Percentiles rank a stretch among this genome's conserved stretches.
These are phyloP conservation scores for Atkinsonella texensis DNA, from an alignment of 2,329 filamentous ascomycete species.

Conservation along the genomic window DNA sequence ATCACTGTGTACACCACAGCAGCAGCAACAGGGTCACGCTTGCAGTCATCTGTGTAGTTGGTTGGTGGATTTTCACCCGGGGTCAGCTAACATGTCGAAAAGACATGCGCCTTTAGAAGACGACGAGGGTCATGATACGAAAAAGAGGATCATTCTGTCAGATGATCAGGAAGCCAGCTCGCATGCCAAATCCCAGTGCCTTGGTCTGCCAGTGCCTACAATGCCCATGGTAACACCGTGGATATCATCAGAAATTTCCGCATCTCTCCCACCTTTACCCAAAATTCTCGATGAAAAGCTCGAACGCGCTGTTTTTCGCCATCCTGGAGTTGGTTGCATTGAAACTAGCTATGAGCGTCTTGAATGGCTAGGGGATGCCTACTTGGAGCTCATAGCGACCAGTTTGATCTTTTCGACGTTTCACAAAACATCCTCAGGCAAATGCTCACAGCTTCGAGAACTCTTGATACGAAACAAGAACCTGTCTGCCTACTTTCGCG, in stretches of 20 bases:
- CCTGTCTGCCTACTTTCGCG: constrained; percentile 53
- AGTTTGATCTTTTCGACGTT: constrained; percentile 66
- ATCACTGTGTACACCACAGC: too few relatives aligned
- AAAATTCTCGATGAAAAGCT: constrained; percentile 45
- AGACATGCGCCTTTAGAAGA: neutral
- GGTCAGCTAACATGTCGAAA: constrained; percentile 1
- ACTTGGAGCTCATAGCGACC: constrained; percentile 66
- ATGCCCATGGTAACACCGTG: constrained; percentile 29
- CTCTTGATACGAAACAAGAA: constrained; percentile 70
- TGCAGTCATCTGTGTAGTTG: too few relatives aligned
- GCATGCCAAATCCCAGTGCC: neutral
- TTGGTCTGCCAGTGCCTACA: constrained; percentile 4
- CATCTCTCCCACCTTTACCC: constrained; percentile 45
- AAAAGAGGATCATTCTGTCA: constrained; percentile 3
- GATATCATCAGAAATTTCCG: constrained; percentile 36
- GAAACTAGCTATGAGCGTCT: constrained; percentile 58
- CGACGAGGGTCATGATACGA: constrained; percentile 3
- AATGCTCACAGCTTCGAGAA: constrained; percentile 66
- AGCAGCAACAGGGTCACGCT: too few relatives aligned
- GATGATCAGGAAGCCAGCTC: neutral
- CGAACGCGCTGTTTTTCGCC: constrained; percentile 54
- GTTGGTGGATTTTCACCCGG: too few relatives aligned
- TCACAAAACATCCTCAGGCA: constrained; percentile 50
- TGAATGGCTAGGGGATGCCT: constrained; percentile 83
- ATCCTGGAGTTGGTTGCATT: constrained; percentile 34